Evolutionary conservation across 2,329 filamentous ascomycete species (phyloP).

Genomic region (Paraphaeosphaeria minitans): DNA sequence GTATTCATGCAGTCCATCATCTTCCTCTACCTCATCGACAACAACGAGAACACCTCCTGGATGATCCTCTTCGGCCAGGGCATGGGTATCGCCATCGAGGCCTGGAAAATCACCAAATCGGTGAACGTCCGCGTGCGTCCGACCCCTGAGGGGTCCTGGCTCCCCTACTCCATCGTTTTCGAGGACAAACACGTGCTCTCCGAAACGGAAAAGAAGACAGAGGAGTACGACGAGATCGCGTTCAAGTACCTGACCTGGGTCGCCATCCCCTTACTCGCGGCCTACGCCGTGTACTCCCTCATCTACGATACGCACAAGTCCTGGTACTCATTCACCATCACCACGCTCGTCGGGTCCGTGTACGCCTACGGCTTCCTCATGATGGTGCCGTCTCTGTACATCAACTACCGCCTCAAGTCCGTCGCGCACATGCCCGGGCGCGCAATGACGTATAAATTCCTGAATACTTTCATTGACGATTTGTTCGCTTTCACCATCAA

Average conservation of each 20-base stretch:
- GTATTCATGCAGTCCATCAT: constrained; percentile 97
- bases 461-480: constrained; percentile 99
- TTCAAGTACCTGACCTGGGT: constrained; percentile 97
- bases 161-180: constrained; percentile 82
- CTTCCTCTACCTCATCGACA: constrained; percentile 95
- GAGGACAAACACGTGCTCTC: constrained; percentile 97
- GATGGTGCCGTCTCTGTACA: constrained; percentile 98
- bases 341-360: constrained; percentile 91
- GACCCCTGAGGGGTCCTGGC: constrained; percentile 67
- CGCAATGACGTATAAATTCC: constrained; percentile 97
- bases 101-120: constrained; percentile 96
- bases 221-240: constrained; percentile 96
- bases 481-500: constrained; percentile 99
- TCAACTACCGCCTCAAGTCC: constrained; percentile 92
- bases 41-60: constrained; percentile 97
- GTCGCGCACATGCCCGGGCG: constrained; percentile 96
- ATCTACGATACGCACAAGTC: constrained; percentile 95
- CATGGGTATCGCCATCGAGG: constrained; percentile 76
- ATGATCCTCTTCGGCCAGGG: constrained; percentile 97
- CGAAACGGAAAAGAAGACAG: constrained; percentile 95
- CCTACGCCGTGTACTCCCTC: constrained; percentile 89
- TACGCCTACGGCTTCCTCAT: constrained; percentile 99
- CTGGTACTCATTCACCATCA: constrained; percentile 96
- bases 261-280: constrained; percentile 84
- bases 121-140: constrained; percentile 84